Conservation (phyloP, 768 basidiomycete species). For the Mrakia gelida region DNA sequence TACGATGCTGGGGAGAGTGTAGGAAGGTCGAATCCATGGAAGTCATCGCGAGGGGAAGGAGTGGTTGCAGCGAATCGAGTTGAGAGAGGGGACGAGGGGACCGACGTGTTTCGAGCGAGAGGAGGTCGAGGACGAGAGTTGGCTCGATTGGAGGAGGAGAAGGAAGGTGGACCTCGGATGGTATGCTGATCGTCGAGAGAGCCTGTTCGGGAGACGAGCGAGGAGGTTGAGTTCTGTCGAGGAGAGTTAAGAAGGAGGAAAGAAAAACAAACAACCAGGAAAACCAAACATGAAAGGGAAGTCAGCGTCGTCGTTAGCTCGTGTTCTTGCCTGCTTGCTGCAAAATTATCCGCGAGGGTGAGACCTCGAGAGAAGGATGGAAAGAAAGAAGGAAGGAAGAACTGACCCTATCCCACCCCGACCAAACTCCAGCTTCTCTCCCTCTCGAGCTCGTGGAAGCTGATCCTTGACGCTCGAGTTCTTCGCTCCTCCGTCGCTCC, state of each 20-base stretch:
- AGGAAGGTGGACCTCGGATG: not conserved
- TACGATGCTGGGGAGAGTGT: not conserved
- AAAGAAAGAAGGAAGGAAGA: not conserved
- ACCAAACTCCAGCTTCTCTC: not conserved
- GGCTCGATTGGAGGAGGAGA: not conserved
- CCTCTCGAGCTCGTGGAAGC: not conserved
- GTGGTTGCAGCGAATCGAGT: not conserved
- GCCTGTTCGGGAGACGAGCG: not conserved
- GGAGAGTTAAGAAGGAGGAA: not conserved
- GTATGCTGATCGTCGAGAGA: constrained; percentile 1
- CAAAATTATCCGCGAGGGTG: no score
- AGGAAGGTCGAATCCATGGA: not conserved
- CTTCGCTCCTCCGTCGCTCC: not conserved
- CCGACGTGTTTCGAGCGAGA: not conserved
- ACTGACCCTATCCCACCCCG: not conserved
- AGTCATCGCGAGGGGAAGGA: not conserved
- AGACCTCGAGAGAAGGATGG: not conserved
- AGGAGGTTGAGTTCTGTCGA: not conserved
- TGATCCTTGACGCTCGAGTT: not conserved
- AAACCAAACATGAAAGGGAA: not conserved
- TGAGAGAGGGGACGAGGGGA: not conserved
- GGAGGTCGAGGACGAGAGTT: not conserved
- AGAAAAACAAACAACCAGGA: not conserved
- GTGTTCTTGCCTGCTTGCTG: no score
- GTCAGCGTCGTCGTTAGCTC: no score